phyloP scores from a whole-genome alignment of 306 rosid genomes.

The barrel medic (Medicago truncatula) region DNA sequence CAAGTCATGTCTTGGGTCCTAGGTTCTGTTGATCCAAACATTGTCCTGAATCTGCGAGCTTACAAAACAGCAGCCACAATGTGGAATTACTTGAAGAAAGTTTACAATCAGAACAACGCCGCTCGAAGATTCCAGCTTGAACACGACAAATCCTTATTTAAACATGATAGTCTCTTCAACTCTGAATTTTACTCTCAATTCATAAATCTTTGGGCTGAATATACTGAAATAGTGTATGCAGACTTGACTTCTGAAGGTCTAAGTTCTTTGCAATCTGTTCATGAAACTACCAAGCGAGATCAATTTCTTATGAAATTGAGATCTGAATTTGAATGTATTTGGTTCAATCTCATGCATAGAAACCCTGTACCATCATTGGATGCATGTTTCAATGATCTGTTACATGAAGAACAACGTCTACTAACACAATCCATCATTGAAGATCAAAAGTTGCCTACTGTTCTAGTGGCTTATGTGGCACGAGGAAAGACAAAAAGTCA shows the following conservation, averaged over 20 bases:
- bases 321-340: too few species aligned
- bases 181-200: background rate
- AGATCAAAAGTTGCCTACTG: background rate
- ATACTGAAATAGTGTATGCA: background rate
- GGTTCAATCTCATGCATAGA: too few species aligned
- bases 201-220: background rate
- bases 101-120: background rate
- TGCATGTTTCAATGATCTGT: background rate
- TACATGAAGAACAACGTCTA: background rate
- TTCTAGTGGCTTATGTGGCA: background rate
- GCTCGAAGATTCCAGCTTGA: conserved; percentile 4
- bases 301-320: too few species aligned
- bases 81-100: conserved; percentile 22
- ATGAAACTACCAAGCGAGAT: too few species aligned
- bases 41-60: background rate
- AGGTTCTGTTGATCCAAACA: background rate
- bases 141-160: background rate
- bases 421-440: background rate
- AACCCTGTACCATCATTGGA: background rate
- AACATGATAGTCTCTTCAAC: background rate
- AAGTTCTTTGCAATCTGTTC: too few species aligned
- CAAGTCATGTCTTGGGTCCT: background rate
- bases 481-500: background rate
- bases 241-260: background rate
- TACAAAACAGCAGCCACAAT: background rate